Conservation (phyloP, 1,284 basidiomycete species). For the Fistulina hepatica region DNA sequence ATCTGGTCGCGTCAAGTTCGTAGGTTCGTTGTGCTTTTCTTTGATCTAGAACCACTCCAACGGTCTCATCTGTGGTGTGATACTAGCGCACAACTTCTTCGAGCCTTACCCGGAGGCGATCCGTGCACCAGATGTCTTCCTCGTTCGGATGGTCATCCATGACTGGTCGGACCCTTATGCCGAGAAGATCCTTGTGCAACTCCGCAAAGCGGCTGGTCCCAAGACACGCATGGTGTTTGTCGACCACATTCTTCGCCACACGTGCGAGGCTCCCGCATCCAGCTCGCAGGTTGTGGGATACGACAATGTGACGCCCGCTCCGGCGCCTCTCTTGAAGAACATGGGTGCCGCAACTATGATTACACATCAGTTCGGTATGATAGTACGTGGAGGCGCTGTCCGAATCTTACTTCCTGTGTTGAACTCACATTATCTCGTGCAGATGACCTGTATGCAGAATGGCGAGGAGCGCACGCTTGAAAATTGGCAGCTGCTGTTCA, state of each 20-base stretch:
- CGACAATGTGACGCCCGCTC: constrained; percentile 30
- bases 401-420: too few species aligned
- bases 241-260: too few species aligned
- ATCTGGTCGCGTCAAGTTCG: constrained; percentile 17
- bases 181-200: constrained; percentile 15
- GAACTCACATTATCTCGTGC: too few species aligned
- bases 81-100: constrained; percentile 21
- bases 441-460: too few species aligned
- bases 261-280: too few species aligned
- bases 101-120: constrained; percentile 16
- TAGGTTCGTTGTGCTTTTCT: constrained; percentile 13
- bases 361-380: too few species aligned
- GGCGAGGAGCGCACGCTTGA: too few species aligned
- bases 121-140: constrained; percentile 16
- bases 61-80: constrained; percentile 1
- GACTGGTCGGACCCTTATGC: constrained; percentile 18
- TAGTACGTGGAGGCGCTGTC: too few species aligned
- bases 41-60: not conserved
- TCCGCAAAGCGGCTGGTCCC: constrained; percentile 15
- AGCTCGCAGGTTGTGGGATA: too few species aligned
- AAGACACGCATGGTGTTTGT: constrained; percentile 18
- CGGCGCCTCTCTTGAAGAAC: constrained; percentile 52
- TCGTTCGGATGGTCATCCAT: constrained; percentile 18
- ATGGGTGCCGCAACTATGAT: too few species aligned
- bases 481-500: too few species aligned